Percentiles rank a stretch among this genome's conserved stretches.
These are phyloP conservation scores for Saccharomyces jurei DNA, from an alignment of 805 yeast species.

Conservation along the genomic window DNA sequence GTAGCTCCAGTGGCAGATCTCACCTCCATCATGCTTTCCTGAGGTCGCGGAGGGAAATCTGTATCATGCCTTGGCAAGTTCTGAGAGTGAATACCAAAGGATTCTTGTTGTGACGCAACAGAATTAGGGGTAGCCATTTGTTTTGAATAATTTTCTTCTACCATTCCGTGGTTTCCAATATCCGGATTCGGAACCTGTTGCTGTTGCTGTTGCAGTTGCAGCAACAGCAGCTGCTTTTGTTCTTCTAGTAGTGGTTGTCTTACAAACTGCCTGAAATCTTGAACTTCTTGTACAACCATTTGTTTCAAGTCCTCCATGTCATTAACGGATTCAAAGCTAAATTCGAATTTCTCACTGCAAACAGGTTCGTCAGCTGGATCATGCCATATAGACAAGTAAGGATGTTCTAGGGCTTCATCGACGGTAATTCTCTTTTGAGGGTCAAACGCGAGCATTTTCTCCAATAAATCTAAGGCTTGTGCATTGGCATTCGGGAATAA, in stretches of 20 bases:
- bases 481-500: conserved; percentile 84
- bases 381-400: conserved; percentile 83
- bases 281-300: conserved; percentile 76
- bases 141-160: conserved; percentile 12
- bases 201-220: conserved; percentile 15
- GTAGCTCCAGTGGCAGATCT: conserved; percentile 6
- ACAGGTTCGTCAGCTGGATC: conserved; percentile 88
- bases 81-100: conserved; percentile 44
- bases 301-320: conserved; percentile 68
- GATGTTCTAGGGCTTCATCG: conserved; percentile 81
- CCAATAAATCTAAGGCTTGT: conserved; percentile 72
- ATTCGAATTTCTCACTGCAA: conserved; percentile 75
- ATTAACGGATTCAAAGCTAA: conserved; percentile 76
- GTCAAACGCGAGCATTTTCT: conserved; percentile 75
- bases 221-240: conserved; percentile 28
- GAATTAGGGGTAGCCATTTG: conserved; percentile 18
- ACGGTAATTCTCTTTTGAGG: conserved; percentile 80
- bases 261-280: conserved; percentile 69
- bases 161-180: conserved; percentile 2
- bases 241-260: conserved; percentile 63
- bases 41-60: conserved; percentile 57
- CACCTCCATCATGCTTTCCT: conserved; percentile 35
- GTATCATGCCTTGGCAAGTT: conserved; percentile 32
- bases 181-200: conserved; percentile 26
- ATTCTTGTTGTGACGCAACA: conserved; percentile 21